phyloP scores from a whole-genome alignment of 306 rosid genomes.

The Cicer yamashitae region DNA sequence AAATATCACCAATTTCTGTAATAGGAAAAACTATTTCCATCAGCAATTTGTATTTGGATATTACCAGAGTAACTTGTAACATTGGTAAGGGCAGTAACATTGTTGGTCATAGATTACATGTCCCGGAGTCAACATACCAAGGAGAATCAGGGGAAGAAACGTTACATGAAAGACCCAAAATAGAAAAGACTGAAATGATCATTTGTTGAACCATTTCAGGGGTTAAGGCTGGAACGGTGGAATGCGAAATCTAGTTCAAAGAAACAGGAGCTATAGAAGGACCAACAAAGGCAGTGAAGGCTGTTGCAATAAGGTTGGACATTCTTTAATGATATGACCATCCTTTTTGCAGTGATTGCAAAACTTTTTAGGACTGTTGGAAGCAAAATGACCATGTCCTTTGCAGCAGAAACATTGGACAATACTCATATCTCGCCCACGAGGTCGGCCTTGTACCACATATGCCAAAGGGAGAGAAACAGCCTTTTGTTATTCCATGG shows the following conservation, averaged over 20 bases:
- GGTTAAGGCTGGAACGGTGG: neutral
- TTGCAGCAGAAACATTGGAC: neutral
- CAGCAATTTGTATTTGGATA: too few relatives aligned
- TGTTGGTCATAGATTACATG: too few relatives aligned
- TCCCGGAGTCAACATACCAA: too few relatives aligned
- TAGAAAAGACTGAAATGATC: neutral
- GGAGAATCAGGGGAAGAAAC: too few relatives aligned
- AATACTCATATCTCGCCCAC: too few relatives aligned
- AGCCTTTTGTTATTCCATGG: too few relatives aligned
- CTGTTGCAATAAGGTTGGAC: neutral
- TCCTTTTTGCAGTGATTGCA: conserved; percentile 20
- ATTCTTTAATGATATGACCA: neutral
- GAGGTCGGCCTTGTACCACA: too few relatives aligned
- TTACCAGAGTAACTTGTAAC: too few relatives aligned
- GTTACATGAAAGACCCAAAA: neutral
- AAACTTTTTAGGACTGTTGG: neutral
- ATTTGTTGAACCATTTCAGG: conserved; percentile 1
- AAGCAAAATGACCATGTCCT: conserved; percentile 7
- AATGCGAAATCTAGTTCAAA: neutral
- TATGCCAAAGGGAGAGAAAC: too few relatives aligned
- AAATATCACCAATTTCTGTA: too few relatives aligned
- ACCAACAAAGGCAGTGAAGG: neutral
- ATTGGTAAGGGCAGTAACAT: too few relatives aligned
- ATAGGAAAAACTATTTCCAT: too few relatives aligned
- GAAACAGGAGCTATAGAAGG: neutral